Base-by-base conservation (phyloP, 2,329 filamentous ascomycete species). In the Fusarium xyrophilum region DNA sequence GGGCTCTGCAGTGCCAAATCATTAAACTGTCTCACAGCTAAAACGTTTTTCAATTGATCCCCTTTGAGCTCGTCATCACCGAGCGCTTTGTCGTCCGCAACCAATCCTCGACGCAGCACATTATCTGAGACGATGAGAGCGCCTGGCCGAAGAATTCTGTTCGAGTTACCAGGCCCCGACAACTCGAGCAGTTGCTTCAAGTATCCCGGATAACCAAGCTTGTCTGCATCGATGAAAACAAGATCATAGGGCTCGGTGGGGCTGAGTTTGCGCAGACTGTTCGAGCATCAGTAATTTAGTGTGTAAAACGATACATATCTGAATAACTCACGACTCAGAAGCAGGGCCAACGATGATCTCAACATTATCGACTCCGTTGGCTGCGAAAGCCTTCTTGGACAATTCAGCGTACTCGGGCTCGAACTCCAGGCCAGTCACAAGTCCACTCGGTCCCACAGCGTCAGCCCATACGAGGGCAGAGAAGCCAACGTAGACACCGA, bases 121-220 rank as follows among this genome's bases (percentile, higher is more conserved):
- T 88, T 88, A 73, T 88, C 86, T 2, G 83, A 84, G 17, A 87
- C 76, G 62, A 88, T 83, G 58, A 87, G 75, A 0, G 83, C 85
- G 11, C 82, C 83, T 12, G 79, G 73, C 2, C 81, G 79, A 39
- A 88, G 78, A 28, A 88, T 78, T 10, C 83, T 80, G 17, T 65
- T 70, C 5, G 72, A 21, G 9, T 68, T 64, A 5, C 77, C 79
- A 3, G 83, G 79, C 50, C 70, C 71, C 8, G 84, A 86, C 50
- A 76, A 72, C 21, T 76, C 77, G 17, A 86, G 77, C 55, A 86
- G 80, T 32, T 80, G 76, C 23, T 76, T 72, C 38, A 86, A 77
- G 72, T 86, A 86, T 10, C 70, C 72, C 1, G 82, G 80, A 70
- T 86, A 86, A n/a, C 81, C 82, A 1, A 79, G 76, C 76, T 86